phyloP scores from a whole-genome alignment of 345 rosid species.

The Pelargonium nanum region DNA sequence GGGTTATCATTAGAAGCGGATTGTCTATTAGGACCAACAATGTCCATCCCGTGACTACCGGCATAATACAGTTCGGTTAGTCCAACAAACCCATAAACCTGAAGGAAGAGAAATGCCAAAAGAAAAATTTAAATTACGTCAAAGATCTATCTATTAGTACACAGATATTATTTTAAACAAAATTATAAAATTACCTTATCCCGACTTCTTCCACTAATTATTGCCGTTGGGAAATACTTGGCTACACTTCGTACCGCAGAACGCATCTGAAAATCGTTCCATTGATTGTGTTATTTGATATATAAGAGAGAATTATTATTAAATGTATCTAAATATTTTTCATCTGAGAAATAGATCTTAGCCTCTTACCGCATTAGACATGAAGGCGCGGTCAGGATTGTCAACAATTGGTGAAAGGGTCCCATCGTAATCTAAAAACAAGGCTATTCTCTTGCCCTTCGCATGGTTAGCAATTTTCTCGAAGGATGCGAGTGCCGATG shows the following conservation, averaged over 20 bases:
- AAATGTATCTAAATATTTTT: background rate
- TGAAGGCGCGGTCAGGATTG: constrained; percentile 18
- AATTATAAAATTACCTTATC: constrained; percentile 25
- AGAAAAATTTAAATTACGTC: background rate
- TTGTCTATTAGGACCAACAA: constrained; percentile 11
- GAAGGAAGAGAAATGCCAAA: background rate
- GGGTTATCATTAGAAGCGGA: constrained; percentile 1
- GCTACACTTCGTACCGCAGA: constrained; percentile 22
- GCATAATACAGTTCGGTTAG: constrained; percentile 16
- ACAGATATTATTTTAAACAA: constrained; percentile 8
- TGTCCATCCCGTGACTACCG: constrained; percentile 24
- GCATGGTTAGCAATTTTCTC: constrained; percentile 11
- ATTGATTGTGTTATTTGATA: background rate
- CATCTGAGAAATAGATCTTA: background rate
- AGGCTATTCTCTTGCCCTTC: constrained; percentile 10
- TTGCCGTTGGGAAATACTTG: constrained; percentile 36
- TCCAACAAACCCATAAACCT: constrained; percentile 15
- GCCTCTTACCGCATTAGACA: constrained; percentile 12
- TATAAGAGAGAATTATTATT: background rate
- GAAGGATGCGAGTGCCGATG: constrained; percentile 12
- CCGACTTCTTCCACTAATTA: constrained; percentile 38
- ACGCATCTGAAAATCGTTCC: constrained; percentile 27
- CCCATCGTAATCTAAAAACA: constrained; percentile 20
- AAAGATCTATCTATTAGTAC: background rate
- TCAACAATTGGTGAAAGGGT: constrained; percentile 20